Evolutionary conservation across 257 asterid species (phyloP), one percentile per base, ranked within the genome.

Genomic region (Hygrophila difformis): DNA sequence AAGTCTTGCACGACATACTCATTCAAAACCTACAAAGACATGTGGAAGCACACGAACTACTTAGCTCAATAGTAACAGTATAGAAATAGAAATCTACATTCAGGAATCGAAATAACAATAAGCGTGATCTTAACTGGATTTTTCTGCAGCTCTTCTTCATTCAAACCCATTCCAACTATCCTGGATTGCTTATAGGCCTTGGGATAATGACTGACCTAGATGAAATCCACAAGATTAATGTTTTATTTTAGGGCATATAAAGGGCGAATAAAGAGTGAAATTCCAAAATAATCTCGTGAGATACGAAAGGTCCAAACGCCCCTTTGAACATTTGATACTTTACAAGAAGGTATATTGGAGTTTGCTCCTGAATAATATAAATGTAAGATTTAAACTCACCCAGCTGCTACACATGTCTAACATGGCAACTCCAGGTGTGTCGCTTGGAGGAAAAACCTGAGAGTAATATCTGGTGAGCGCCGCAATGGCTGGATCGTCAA

Each of bases 391-490:
- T 39, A 52, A 35, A 57, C 81, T 64, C 56, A 78, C 98, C 98
- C 96, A 91, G 63, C 95, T 91, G 75, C 98, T 82, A 64, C 98
- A 91, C 93, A 82, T 66, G 77, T 91, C 98, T 12, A 86, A 94
- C 51, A 91, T 31, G 35, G 95, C 93, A 56, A 86, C 94, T 41
- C 96, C 93, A 4, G 87, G 84, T 57, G 84, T 64, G 52, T 75
- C 56, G 65, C 82, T 74, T 2, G 84, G 84, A 3, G 95, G 98
- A 23, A 91, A 60, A 53, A 71, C 84, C 72, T 67, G 73, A 0
- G 87, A 73, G 75, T 86, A 91, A 69, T 72, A 80, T 49, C 65
- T 82, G 12, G 96, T 79, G 47, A 91, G 80, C 12, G 94, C 96
- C 57, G 94, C 73, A 65, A 91, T 82, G 42, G 98, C 96, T 7